Evolutionary conservation across 768 basidiomycete species (phyloP).

Genomic region (Hypsizygus marmoreus): DNA sequence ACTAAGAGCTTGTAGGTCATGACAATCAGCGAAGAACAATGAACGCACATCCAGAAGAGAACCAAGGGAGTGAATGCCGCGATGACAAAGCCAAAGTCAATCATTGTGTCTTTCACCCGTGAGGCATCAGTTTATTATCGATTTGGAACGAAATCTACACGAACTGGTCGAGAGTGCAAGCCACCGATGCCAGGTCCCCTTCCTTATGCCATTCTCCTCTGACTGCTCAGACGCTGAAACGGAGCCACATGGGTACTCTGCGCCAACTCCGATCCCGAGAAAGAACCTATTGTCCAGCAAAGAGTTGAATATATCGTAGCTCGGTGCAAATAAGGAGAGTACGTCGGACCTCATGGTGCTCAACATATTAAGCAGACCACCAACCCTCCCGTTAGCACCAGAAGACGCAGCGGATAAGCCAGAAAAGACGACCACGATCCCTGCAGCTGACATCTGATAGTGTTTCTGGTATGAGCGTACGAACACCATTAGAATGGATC

Average conservation of each 20-base stretch:
- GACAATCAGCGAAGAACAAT: not conserved
- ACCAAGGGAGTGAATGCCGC: conserved; percentile 81
- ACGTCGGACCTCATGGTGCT: conserved; percentile 65
- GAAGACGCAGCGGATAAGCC: conserved; percentile 80
- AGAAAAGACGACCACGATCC: conserved; percentile 82
- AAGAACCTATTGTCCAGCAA: conserved; percentile 58
- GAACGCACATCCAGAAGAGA: conserved; percentile 82
- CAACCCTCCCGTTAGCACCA: conserved; percentile 68
- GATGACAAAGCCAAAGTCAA: conserved; percentile 79
- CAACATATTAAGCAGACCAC: conserved; percentile 76
- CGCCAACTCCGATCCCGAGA: conserved; percentile 85
- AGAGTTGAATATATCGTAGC: not conserved
- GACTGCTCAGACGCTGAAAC: conserved; percentile 89
- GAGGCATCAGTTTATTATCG: not conserved
- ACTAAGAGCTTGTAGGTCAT: conserved; percentile 32
- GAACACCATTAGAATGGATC: not conserved
- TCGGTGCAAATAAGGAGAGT: not conserved
- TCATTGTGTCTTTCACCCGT: conserved; percentile 64
- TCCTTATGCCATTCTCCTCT: conserved; percentile 74
- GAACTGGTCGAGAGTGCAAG: conserved; percentile 86
- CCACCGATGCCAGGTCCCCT: conserved; percentile 81
- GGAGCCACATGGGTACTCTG: conserved; percentile 88
- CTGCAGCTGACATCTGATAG: conserved; percentile 72
- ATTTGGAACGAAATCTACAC: conserved; percentile 12
- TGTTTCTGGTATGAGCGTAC: conserved; percentile 12